Evolutionary conservation across 176 grass and related monocot genomes (phyloP).

Genomic region (Panicum miliaceum): DNA sequence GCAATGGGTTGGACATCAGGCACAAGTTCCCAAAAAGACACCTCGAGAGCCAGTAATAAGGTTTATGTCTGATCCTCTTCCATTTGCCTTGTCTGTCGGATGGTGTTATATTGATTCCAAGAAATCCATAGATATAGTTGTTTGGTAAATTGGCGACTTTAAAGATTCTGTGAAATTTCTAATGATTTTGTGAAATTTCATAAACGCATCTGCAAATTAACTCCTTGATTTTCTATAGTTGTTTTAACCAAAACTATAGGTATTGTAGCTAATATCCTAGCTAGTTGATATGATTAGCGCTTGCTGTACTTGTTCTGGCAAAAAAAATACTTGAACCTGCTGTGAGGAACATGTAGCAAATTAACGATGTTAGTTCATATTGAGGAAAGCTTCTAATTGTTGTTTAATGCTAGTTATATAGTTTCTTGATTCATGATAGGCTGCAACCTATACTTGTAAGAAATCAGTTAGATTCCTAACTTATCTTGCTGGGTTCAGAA

Average conservation of each 20-base stretch:
- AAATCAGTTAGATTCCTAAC: not conserved
- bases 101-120: not conserved
- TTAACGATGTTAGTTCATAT: not conserved
- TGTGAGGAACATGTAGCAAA: not conserved
- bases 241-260: not conserved
- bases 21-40: slow-evolving; percentile 49
- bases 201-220: not conserved
- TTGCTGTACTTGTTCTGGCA: slow-evolving; percentile 8
- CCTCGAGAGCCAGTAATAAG: slow-evolving; percentile 80
- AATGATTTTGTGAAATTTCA: not conserved
- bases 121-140: slow-evolving; percentile 2
- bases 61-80: slow-evolving; percentile 42
- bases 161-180: not conserved
- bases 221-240: not conserved
- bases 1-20: slow-evolving; percentile 76
- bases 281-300: slow-evolving; percentile 6
- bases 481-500: not conserved
- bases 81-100: slow-evolving; percentile 18
- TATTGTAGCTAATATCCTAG: not conserved
- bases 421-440: slow-evolving; percentile 8
- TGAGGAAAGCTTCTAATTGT: not conserved
- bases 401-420: not conserved
- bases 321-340: not conserved
- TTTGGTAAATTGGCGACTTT: slow-evolving; percentile 19
- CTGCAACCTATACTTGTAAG: not conserved